A percentile compares a stretch with the other conserved stretches of the same genome.
These are phyloP conservation scores for Luzula sylvatica DNA, from an alignment of 176 grass and related monocot genomes.

Conservation along the genomic window DNA sequence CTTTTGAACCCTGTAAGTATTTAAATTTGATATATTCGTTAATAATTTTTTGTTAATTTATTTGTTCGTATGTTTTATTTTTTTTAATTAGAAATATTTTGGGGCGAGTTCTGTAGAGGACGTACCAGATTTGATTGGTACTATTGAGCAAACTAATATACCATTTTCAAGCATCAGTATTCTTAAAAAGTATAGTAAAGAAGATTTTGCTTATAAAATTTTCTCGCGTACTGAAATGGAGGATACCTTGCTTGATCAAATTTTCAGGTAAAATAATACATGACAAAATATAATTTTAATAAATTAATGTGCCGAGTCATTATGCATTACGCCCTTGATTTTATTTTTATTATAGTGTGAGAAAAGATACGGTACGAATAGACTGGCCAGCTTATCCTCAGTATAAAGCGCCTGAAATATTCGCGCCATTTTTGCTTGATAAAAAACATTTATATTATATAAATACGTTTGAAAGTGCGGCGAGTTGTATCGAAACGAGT, in stretches of 20 bases:
- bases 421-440: slow-evolving; percentile 75
- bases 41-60: background rate
- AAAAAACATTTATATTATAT: slow-evolving; percentile 85
- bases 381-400: slow-evolving; percentile 91
- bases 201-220: slow-evolving; percentile 70
- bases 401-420: slow-evolving; percentile 64
- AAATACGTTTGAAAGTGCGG: slow-evolving; percentile 80
- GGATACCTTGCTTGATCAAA: slow-evolving; percentile 49
- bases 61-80: background rate
- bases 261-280: slow-evolving; percentile 48
- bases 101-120: slow-evolving; percentile 46
- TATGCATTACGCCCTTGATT: background rate
- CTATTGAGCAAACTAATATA: slow-evolving; percentile 63
- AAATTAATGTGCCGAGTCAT: background rate
- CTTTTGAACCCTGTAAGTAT: slow-evolving; percentile 73
- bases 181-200: slow-evolving; percentile 53
- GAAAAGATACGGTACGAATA: slow-evolving; percentile 59
- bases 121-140: slow-evolving; percentile 71
- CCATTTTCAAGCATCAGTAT: slow-evolving; percentile 73
- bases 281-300: background rate
- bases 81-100: slow-evolving; percentile 53
- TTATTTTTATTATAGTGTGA: slow-evolving; percentile 28
- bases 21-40: background rate
- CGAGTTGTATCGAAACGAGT: slow-evolving; percentile 69
- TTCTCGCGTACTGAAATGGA: slow-evolving; percentile 58